These are phyloP conservation scores for Yarrowia divulgata DNA, from an alignment of 805 yeast genomes.

Conservation along the genomic window DNA sequence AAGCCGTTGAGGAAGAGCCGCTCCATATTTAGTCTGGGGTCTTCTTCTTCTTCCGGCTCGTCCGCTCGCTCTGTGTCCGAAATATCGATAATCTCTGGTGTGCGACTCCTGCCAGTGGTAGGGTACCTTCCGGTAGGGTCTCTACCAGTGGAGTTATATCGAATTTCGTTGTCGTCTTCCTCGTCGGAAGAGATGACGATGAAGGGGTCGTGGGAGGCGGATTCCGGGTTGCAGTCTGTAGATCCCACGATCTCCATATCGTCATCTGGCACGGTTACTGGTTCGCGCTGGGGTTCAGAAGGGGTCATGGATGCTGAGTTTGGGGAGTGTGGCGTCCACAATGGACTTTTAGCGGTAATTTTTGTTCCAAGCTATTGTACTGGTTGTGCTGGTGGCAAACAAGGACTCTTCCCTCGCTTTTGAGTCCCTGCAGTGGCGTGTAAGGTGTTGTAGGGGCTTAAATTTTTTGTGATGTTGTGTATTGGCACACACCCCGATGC, in stretches of 20 bases:
- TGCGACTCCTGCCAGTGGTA: background rate
- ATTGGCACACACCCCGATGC: conserved; percentile 15
- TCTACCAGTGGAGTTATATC: too few species aligned
- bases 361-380: background rate
- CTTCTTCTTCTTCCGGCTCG: background rate
- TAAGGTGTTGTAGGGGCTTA: background rate
- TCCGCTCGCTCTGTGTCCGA: conserved; percentile 18
- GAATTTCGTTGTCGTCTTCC: conserved; percentile 1
- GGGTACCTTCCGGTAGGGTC: too few species aligned
- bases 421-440: conserved; percentile 13
- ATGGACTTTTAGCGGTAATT: background rate
- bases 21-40: background rate
- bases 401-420: conserved; percentile 27
- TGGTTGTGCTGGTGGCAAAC: background rate
- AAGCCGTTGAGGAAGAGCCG: background rate
- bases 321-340: background rate
- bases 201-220: background rate
- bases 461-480: conserved; percentile 3
- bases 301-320: conserved; percentile 5
- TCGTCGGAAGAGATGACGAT: conserved; percentile 27
- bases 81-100: conserved; percentile 11
- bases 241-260: background rate
- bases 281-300: background rate
- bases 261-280: background rate
- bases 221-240: background rate